Evolutionary conservation across 768 basidiomycete genomes (phyloP), one percentile per base, ranked within the genome.

Genomic region (Collybia sp.): DNA sequence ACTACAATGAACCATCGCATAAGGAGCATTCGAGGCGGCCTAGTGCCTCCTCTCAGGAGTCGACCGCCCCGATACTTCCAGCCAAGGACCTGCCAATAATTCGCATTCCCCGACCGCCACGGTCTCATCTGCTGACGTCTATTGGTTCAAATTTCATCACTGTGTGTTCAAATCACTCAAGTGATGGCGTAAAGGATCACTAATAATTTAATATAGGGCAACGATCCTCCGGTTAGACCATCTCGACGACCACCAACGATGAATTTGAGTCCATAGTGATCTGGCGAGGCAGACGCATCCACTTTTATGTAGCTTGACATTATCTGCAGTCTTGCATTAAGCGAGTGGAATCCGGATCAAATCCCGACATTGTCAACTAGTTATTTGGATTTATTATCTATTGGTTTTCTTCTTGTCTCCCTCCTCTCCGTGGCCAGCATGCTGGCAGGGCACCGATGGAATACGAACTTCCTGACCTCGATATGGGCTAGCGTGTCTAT

Each of bases 1-100:
- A 69, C 49, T 70, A 68, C 45, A 63, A 62, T n/a, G 56, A 62
- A 45, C 58, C 61, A 2, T 47, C 54, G 13, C 59, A 52, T 32
- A 53, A 64, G 25, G 54, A 8, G 25, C 25, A 25, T 25, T 25
- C 55, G 30, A 40, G 60, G 42, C 54, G 42, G 15, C 47, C 31
- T 51, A 57, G 51, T 58, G 54, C 60, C 59, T 44, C 45, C 57
- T 30, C 47, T 63, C 63, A 25, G 25, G 25, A 25, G 12, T 59
- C 57, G 12, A 51, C 57, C 36, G 58, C 59, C 30, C 52, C 63
- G 40, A 54, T 64, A 30, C 58, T 62, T 5, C 16, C 55, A 18
- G 59, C 3, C 3, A 25, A 25, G 25, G 25, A 25, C 8, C 25
- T 65, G 40, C 54, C 60, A 45, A 42, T 18, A 44, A 53, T 48